Percentiles rank a stretch among this genome's conserved stretches.
Conservation (phyloP, 1,284 basidiomycete genomes). For the Abortiporus biennis region DNA sequence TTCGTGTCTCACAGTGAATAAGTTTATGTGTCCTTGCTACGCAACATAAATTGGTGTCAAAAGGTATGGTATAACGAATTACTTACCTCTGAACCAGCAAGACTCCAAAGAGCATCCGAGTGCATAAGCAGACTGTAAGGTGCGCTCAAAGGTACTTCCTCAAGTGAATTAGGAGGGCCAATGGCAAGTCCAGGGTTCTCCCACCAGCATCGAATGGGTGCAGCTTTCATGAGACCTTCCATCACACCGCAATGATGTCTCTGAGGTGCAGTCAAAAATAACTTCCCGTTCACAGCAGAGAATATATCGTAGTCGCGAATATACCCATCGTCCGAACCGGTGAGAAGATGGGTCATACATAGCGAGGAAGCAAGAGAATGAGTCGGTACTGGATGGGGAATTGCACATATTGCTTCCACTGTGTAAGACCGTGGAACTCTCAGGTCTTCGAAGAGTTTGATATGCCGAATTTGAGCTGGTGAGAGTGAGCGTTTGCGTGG, state of each 20-base stretch:
- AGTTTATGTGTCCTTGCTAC: conserved; percentile 82
- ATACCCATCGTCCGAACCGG: conserved; percentile 91
- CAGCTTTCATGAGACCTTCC: conserved; percentile 88
- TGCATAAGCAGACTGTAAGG: conserved; percentile 88
- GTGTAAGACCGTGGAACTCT: conserved; percentile 54
- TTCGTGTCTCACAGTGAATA: conserved; percentile 90
- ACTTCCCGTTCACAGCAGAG: conserved; percentile 81
- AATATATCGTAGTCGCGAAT: conserved; percentile 93
- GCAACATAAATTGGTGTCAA: conserved; percentile 7
- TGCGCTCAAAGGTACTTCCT: conserved; percentile 54
- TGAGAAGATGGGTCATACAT: conserved; percentile 88
- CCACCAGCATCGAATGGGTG: conserved; percentile 89
- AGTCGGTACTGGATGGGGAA: conserved; percentile 84
- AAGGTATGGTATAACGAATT: not conserved
- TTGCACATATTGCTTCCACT: conserved; percentile 90
- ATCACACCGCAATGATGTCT: conserved; percentile 86
- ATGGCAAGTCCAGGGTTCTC: conserved; percentile 51
- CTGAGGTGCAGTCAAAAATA: conserved; percentile 86
- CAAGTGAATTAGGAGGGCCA: conserved; percentile 27
- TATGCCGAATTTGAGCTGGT: conserved; percentile 48
- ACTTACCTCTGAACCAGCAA: conserved; percentile 80
- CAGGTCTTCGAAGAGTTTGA: conserved; percentile 24
- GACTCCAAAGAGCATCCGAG: conserved; percentile 84
- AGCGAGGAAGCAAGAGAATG: conserved; percentile 80
- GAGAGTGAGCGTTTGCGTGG: conserved; percentile 51